Evolutionary conservation across 805 yeast genomes (phyloP).

Genomic region (Hanseniaspora taiwanica): DNA sequence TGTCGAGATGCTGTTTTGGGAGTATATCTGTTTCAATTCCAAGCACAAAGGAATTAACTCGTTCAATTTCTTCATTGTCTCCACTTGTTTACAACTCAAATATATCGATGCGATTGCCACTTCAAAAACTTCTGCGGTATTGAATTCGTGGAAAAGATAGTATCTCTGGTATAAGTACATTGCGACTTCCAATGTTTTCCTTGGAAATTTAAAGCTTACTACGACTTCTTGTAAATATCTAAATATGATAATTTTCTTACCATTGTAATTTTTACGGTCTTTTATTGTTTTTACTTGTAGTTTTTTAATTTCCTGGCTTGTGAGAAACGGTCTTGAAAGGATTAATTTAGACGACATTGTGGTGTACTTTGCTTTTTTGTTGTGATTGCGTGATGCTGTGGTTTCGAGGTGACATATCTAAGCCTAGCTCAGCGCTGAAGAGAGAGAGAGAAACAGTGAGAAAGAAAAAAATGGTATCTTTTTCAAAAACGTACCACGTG

Average conservation of each 20-base stretch:
- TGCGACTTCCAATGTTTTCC: slow-evolving; percentile 54
- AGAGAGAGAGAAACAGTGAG: too few species aligned
- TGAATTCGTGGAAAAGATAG: slow-evolving; percentile 51
- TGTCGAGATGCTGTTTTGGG: slow-evolving; percentile 17
- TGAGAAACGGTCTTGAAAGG: slow-evolving; percentile 49
- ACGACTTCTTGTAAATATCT: slow-evolving; percentile 40
- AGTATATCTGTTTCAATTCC: slow-evolving; percentile 19
- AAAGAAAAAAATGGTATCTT: too few species aligned
- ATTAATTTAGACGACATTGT: slow-evolving; percentile 9
- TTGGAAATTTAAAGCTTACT: slow-evolving; percentile 48
- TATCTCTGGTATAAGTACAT: slow-evolving; percentile 63
- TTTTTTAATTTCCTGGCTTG: slow-evolving; percentile 37
- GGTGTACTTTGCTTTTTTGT: not conserved
- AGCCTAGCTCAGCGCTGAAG: too few species aligned
- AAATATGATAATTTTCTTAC: slow-evolving; percentile 42
- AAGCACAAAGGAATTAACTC: slow-evolving; percentile 34
- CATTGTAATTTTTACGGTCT: slow-evolving; percentile 33
- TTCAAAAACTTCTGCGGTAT: slow-evolving; percentile 38
- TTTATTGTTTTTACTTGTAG: slow-evolving; percentile 41
- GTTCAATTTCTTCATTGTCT: slow-evolving; percentile 62
- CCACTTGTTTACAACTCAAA: slow-evolving; percentile 68
- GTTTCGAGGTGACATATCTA: not conserved
- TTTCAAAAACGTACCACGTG: too few species aligned
- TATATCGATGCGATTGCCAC: slow-evolving; percentile 59
- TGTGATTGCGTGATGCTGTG: not conserved